These are phyloP conservation scores for Perkinsela sp. DNA, from an alignment of 208 protist species.

Conservation along the genomic window DNA sequence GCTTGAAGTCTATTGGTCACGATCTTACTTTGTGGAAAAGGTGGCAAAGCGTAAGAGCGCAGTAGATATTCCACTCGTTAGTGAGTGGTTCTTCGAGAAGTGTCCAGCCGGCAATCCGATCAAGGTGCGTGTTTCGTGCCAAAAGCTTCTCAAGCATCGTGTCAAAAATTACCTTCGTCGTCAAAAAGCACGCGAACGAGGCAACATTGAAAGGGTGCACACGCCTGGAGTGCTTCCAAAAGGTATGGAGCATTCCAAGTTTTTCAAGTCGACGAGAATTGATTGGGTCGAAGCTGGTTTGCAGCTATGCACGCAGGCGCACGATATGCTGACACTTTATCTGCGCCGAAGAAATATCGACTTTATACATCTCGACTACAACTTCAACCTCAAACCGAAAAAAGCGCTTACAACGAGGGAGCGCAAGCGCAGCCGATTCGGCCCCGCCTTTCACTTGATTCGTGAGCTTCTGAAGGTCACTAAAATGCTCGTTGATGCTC, in stretches of 20 bases:
- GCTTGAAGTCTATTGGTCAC: slow-evolving; percentile 88
- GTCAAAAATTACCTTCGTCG: slow-evolving; percentile 89
- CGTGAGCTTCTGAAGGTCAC: slow-evolving; percentile 95
- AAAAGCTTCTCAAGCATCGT: slow-evolving; percentile 98
- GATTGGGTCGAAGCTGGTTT: slow-evolving; percentile 99
- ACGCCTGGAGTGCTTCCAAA: slow-evolving; percentile 35
- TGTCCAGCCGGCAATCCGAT: slow-evolving; percentile 33
- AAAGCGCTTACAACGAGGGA: slow-evolving; percentile 99
- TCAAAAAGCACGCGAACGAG: not conserved
- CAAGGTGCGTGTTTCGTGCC: slow-evolving; percentile 91
- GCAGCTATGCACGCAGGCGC: slow-evolving; percentile 97
- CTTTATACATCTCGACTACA: slow-evolving; percentile 99
- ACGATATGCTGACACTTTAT: slow-evolving; percentile 99
- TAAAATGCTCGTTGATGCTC: slow-evolving; percentile 95
- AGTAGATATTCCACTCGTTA: slow-evolving; percentile 94
- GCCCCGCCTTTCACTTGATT: slow-evolving; percentile 97
- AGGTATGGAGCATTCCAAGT: slow-evolving; percentile 80
- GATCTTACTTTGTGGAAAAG: slow-evolving; percentile 82
- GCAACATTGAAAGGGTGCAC: slow-evolving; percentile 22
- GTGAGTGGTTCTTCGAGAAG: slow-evolving; percentile 82
- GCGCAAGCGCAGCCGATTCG: slow-evolving; percentile 98
- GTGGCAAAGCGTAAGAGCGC: slow-evolving; percentile 74
- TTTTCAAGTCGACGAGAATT: slow-evolving; percentile 95
- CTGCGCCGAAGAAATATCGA: slow-evolving; percentile 99
- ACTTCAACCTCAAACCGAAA: slow-evolving; percentile 99